Conservation (phyloP, 1,139 yeast species). For the Yamadazyma buinensis region DNA sequence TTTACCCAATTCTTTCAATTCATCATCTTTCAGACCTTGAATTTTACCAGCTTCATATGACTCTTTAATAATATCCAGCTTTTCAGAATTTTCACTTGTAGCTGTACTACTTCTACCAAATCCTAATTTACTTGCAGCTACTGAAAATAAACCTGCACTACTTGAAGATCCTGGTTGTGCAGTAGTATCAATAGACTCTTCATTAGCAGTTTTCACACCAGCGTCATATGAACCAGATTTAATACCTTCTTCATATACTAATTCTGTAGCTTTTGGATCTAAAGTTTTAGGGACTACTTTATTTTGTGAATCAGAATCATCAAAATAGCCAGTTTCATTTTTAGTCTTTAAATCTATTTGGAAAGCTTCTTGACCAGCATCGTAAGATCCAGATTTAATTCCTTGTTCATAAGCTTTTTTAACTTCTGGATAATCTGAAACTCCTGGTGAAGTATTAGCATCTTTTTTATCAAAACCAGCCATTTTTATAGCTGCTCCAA, state of each 20-base stretch:
- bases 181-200: too few relatives aligned
- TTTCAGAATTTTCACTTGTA: constrained; percentile 1
- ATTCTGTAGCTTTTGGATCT: constrained; percentile 12
- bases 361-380: constrained; percentile 11
- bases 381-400: constrained; percentile 17
- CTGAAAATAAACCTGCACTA: constrained; percentile 11
- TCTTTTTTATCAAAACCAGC: constrained; percentile 4
- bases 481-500: constrained; percentile 5
- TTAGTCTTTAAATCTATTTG: too few relatives aligned
- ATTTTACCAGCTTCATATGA: constrained; percentile 18
- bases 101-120: constrained; percentile 6
- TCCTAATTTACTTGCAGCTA: constrained; percentile 14
- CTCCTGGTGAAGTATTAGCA: not conserved
- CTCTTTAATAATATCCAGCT: constrained; percentile 7
- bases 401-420: constrained; percentile 19
- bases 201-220: constrained; percentile 5
- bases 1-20: not conserved
- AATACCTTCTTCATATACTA: constrained; percentile 18
- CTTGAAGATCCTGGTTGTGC: not conserved
- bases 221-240: constrained; percentile 18
- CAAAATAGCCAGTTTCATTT: constrained; percentile 4
- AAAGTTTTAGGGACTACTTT: constrained; percentile 8
- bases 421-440: constrained; percentile 10
- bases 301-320: not conserved
- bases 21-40: constrained; percentile 11